Base-by-base conservation (phyloP, 495 filamentous ascomycete genomes). In the Xylaria castorea region DNA sequence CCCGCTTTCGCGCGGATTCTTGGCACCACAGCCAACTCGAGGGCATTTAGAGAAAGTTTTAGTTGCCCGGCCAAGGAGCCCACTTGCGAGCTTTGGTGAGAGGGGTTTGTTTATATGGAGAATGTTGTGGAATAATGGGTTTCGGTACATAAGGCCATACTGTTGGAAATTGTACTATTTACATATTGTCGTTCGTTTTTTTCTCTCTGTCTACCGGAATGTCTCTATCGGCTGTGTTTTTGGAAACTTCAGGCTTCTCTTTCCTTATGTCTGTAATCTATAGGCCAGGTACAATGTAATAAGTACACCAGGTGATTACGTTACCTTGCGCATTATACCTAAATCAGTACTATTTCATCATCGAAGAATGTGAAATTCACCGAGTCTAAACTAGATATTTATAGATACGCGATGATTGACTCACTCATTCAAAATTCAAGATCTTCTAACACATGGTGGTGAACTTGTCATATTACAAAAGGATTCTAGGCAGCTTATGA, bases 31-130 rank as follows among this genome's bases (percentile, higher is more conserved):
- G 86, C 87, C 1, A 94, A 94, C 75, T 91, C 90, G 22, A 82
- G 86, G 44, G 90, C 88, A 34, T 94, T 94, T 77, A 85, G 85
- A 74, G 87, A 92, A 75, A 87, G 86, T 20, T 94, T 92, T 77
- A 82, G 86, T 46, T 94, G 92, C 80, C 84, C 86, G 3, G 79
- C 78, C 1, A 90, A 89, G 80, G 85, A 91, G 76, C 91, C 92
- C 0, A 86, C 84, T 60, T 94, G 92, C 77, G 89, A 93, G 80
- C 82, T 93, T 61, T 93, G 91, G 91, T 93, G 48, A 79, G 22
- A 20, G 8, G 20, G 11, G 42, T 16, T 9, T 67, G 11, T n/a
- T n/a, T 14, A 22, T 8, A 5, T 25, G 64, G 42, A 44, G n/a
- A 22, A 9, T 46, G 14, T 67, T 1, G 20, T 32, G n/a, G 1